phyloP scores from a whole-genome alignment of 176 grass and related monocot genomes.

The Coix lacrymajobi region DNA sequence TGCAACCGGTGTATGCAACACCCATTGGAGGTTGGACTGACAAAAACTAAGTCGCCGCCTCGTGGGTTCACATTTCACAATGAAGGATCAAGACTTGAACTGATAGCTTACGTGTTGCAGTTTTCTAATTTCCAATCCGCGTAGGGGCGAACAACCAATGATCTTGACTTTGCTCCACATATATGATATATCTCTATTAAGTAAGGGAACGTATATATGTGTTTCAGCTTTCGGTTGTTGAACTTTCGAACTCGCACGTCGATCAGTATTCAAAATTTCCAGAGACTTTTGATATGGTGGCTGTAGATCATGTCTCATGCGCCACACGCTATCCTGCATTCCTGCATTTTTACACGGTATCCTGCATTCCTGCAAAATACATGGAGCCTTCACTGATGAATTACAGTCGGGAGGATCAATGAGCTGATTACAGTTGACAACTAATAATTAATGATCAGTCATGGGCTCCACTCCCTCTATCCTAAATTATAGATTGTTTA shows the following conservation, averaged over 20 bases:
- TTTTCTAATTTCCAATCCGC: not conserved
- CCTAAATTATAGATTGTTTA: too few relatives aligned
- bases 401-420: too few relatives aligned
- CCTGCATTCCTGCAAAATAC: too few relatives aligned
- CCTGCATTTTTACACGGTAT: too few relatives aligned
- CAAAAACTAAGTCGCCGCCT: not conserved
- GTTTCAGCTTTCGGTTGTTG: not conserved
- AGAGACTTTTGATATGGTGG: not conserved
- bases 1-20: not conserved
- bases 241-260: not conserved
- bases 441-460: too few relatives aligned
- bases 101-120: not conserved
- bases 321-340: too few relatives aligned
- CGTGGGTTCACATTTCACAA: slow-evolving; percentile 23
- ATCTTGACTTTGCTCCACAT: not conserved
- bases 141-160: not conserved
- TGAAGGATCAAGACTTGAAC: not conserved
- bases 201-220: too few relatives aligned
- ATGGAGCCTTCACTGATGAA: not conserved
- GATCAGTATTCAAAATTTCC: not conserved
- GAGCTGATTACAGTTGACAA: too few relatives aligned
- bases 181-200: not conserved
- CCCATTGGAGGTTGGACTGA: not conserved
- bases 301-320: not conserved
- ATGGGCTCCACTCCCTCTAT: too few relatives aligned